phyloP scores from a whole-genome alignment of 371 early-diverging fungal genomes.

The Umbelopsis sp. region DNA sequence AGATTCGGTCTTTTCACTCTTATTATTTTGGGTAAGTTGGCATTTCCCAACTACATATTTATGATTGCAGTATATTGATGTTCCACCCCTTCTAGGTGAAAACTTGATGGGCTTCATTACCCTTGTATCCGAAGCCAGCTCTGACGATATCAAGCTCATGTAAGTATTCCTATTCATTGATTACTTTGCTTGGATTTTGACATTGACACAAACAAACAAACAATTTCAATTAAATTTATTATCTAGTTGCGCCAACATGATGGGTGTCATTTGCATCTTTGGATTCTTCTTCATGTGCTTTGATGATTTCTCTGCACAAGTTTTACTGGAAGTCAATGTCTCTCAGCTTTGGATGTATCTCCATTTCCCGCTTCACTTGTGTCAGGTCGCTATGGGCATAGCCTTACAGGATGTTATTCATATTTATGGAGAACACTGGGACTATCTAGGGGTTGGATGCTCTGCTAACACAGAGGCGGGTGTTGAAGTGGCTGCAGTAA shows the following conservation, averaged over 20 bases:
- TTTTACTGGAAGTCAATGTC: conserved; percentile 30
- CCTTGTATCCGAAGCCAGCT: conserved; percentile 40
- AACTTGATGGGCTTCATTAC: conserved; percentile 55
- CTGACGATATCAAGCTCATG: conserved; percentile 20
- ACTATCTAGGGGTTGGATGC: conserved; percentile 21
- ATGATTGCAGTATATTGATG: neutral
- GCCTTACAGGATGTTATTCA: conserved; percentile 54
- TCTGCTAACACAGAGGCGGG: conserved; percentile 1
- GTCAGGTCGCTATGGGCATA: conserved; percentile 62
- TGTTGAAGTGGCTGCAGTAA: neutral
- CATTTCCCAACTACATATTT: too few relatives aligned
- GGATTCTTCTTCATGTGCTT: conserved; percentile 58
- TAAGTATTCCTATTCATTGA: neutral
- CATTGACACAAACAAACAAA: neutral
- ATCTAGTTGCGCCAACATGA: conserved; percentile 43
- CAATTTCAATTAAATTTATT: neutral
- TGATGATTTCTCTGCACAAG: conserved; percentile 42
- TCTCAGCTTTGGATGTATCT: conserved; percentile 64
- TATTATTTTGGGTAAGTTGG: conserved; percentile 50
- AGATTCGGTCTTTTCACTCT: conserved; percentile 61
- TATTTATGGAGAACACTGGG: conserved; percentile 35
- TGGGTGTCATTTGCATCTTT: conserved; percentile 53
- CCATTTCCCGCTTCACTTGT: conserved; percentile 62
- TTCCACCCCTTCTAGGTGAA: conserved; percentile 30
- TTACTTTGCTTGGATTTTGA: neutral